Base-by-base conservation (phyloP, 345 rosid genomes). In the Dipteronia sinensis region DNA sequence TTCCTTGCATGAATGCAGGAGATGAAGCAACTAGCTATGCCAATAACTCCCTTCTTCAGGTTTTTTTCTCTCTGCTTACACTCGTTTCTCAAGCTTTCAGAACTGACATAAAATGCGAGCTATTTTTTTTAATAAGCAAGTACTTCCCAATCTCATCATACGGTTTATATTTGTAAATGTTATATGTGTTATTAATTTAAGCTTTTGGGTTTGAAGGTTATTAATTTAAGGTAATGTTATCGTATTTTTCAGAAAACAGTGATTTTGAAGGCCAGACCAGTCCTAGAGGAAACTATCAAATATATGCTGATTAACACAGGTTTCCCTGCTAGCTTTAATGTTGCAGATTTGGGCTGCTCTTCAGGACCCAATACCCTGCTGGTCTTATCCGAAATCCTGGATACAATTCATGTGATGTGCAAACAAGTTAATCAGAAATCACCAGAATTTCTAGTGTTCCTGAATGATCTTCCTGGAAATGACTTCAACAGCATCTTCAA, bases 271-370 rank as follows among this genome's bases (percentile, higher is more conserved):
- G 27, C 67, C 7, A 70, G 67, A 67, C 44, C 65, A 17, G 2
- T 79, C 17, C 49, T 61, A 61, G 71, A 75, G 23, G 72, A 75
- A 42, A 70, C 72, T 1, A 42, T 65, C 55, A 40, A 16, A n/a
- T 47, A 69, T 1, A 16, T 69, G 23, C 9, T 34, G 47, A 23
- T 16, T 47, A 23, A 31, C 67, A 49, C 10, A 10, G n/a, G 42
- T 42, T 70, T 82, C 61, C 81, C 89, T 4, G 2, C 25, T 16
- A 46, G 53, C 69, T 72, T 85, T 12, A 76, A 80, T n/a, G 38
- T 83, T 61, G 87, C 84, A 10, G 92, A 89, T 58, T 75, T 89
- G 66, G 90, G 90, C 7, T 89, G 90, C 55, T 82, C 87, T 71
- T 81, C 90, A 1, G 92, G 89, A 77, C 85, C 87, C 68, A 89